Base-by-base conservation (phyloP, 441 rosid genomes). In the Brassica balearica region DNA sequence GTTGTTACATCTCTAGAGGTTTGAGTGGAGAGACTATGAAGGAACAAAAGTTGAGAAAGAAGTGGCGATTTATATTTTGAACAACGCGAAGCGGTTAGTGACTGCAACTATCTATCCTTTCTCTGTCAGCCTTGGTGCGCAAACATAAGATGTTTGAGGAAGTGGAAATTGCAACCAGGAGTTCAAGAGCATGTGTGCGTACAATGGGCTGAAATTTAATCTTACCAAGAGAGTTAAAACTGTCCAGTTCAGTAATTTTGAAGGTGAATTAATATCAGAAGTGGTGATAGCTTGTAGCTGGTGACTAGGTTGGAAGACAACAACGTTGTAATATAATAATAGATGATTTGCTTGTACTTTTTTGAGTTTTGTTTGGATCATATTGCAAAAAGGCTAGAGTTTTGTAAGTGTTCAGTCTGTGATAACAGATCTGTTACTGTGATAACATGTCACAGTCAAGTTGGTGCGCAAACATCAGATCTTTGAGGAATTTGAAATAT, bases 21-120 rank as follows among this genome's bases (percentile, higher is more conserved):
- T 66, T 23, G 66, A 74, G 66, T 74, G 72, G 78, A 38, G n/a
- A 66, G 8, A 23, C 27, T 66, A 74, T 66, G 29, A 15, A 3
- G 66, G 43, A 56, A 8, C 63, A 2, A 1, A 56, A 56, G 19
- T 9, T n/a, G 66, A 66, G 66, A 66, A 74, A 74, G 72, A 74
- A 66, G 43, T 74, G 46, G 67, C 46, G 2, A 1, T 74, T 58
- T 74, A 74, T 66, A 15, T 66, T 56, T 10, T 66, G 41, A 66
- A 23, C n/a, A 38, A 66, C 6, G 66, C 66, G 0, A 66, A 4
- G 59, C 20, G 14, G 2, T 58, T 66, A 67, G 72, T 58, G 43
- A 38, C 46, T 0, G 78, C 78, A 56, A 66, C 72, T 56, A 10
- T 66, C 43, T 15, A 20, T 6, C 43, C 27, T 56, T 36, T 2